A percentile compares a stretch with the other conserved stretches of the same genome.
These are phyloP conservation scores for Adansonia grandidieri DNA, from an alignment of 441 rosid species.

Conservation along the genomic window DNA sequence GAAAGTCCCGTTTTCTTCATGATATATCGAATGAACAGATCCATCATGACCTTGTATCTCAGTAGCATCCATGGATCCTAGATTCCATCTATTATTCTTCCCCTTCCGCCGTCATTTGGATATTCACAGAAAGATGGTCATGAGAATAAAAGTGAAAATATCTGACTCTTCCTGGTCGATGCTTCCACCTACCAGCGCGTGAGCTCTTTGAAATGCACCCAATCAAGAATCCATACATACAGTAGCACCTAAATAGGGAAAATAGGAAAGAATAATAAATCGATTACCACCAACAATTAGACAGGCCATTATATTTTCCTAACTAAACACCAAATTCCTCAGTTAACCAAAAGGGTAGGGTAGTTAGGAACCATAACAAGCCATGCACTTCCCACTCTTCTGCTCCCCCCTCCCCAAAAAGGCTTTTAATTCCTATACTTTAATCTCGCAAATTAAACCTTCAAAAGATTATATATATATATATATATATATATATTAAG, in stretches of 20 bases:
- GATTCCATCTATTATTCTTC: conserved; percentile 77
- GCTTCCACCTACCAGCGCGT: conserved; percentile 59
- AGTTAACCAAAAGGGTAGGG: background rate
- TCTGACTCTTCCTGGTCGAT: conserved; percentile 72
- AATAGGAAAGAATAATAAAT: conserved; percentile 17
- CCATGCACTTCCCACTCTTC: background rate
- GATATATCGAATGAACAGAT: conserved; percentile 44
- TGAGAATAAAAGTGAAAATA: conserved; percentile 56
- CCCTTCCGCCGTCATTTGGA: conserved; percentile 93
- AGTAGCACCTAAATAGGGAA: conserved; percentile 49
- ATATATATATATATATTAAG: background rate
- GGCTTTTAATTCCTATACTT: background rate
- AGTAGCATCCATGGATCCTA: conserved; percentile 49
- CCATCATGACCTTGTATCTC: conserved; percentile 39
- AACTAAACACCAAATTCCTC: conserved; percentile 2
- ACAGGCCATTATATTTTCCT: background rate
- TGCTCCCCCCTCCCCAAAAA: too few species aligned
- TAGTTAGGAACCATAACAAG: background rate
- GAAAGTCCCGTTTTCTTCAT: conserved; percentile 47
- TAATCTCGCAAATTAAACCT: background rate
- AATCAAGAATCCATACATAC: conserved; percentile 43
- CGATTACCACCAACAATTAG: background rate
- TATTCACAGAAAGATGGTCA: conserved; percentile 53
- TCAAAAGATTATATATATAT: background rate
- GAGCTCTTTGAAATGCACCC: conserved; percentile 46